Evolutionary conservation across 1,284 basidiomycete genomes (phyloP), one percentile per base, ranked within the genome.

Genomic region (Grifola frondosa): DNA sequence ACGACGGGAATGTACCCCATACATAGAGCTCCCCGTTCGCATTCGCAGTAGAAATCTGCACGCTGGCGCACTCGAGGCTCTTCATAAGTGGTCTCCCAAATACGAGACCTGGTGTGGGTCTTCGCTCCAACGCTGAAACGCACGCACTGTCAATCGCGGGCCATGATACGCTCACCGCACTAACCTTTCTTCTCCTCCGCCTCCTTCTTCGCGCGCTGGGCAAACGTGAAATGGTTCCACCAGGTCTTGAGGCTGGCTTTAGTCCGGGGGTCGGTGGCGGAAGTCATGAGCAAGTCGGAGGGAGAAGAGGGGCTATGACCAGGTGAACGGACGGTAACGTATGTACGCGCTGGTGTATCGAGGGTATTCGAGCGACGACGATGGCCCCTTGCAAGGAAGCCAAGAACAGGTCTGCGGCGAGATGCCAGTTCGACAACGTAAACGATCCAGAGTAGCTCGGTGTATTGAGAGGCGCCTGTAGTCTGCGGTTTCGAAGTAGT

Each of bases 1-100:
- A 98, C 91, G 41, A 97, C 90, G 8, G 97, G 96, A 31, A 99
- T 91, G 62, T 90, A 92, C 2, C 96, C 87, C 89, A 93, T 5
- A 92, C 87, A 60, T 90, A 92, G 17, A 92, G 73, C 50, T 86
- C 80, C 8, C 89, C 91, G 51, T 85, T 83, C 12, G 84, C 74
- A 45, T 88, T 88, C 11, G 89, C 85, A n/a, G 95, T 95, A 15
- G 89, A 92, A 63, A 99, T 97, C 60, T 96, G 92, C 1, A 97
- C 94, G 57, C 82, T 88, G 16, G 96, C 95, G 63, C 88, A 88
- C 58, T 80, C 78, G 56, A 98, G 74, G 43, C 88, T 89, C 59
- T 93, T 87, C 49, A 79, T 78, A 52, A 98, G 78, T 5, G 91
- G 84, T 44, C 82, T 87, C 11, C 90, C 91, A 64, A 99, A 98